These are phyloP conservation scores for Venturia asperata DNA, from an alignment of 2,329 filamentous ascomycete genomes.

Conservation along the genomic window DNA sequence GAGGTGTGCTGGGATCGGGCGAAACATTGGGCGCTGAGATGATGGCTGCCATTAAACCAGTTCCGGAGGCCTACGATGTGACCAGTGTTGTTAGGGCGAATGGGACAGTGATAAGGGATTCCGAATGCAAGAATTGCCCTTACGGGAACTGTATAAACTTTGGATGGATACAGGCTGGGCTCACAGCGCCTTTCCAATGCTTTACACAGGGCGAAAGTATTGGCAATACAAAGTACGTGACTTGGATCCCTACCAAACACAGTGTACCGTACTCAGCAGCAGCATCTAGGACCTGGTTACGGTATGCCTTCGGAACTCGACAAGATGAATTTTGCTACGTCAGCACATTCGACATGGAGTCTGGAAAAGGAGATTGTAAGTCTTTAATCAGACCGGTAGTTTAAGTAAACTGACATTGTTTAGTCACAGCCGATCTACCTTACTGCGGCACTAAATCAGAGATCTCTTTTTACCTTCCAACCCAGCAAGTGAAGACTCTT, in stretches of 20 bases:
- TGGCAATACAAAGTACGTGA: slow-evolving; percentile 15
- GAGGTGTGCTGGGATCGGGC: not conserved
- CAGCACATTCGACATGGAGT: slow-evolving; percentile 2
- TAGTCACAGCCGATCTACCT: slow-evolving; percentile 6
- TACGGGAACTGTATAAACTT: slow-evolving; percentile 14
- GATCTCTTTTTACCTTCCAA: slow-evolving; percentile 16
- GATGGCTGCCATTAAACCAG: not conserved
- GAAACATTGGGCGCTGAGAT: not conserved
- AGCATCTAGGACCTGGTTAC: slow-evolving; percentile 4
- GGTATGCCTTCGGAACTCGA: not conserved
- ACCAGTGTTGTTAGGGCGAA: not conserved
- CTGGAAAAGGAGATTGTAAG: slow-evolving; percentile 13
- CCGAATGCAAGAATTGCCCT: slow-evolving; percentile 19
- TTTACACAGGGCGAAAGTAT: slow-evolving; percentile 14
- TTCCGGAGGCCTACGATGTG: slow-evolving; percentile 4
- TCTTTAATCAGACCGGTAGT: not conserved
- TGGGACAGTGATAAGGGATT: not conserved
- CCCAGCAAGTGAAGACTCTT: slow-evolving; percentile 4
- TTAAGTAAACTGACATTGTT: not conserved
- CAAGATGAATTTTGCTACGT: slow-evolving; percentile 18
- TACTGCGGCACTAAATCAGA: slow-evolving; percentile 16
- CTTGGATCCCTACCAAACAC: not conserved
- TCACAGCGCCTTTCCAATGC: slow-evolving; percentile 9
- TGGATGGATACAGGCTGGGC: not conserved
- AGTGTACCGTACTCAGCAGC: not conserved